Conservation (phyloP, 768 basidiomycete species). For the Xerocomus spinulosus region DNA sequence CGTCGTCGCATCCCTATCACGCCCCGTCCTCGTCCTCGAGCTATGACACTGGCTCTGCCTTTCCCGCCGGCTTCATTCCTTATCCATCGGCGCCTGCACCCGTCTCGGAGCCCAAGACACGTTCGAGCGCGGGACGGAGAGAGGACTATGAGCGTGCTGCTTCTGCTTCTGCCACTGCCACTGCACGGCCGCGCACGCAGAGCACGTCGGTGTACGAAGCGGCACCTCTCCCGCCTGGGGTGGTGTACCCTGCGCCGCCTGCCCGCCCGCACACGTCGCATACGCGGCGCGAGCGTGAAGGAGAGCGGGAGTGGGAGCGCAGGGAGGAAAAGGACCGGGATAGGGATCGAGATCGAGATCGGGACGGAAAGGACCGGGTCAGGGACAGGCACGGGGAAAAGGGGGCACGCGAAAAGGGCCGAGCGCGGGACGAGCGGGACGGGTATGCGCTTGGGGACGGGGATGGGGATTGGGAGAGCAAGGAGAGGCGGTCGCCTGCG, state of each 20-base stretch:
- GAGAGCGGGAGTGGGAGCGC: background rate
- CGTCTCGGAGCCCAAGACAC: background rate
- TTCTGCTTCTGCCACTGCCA: background rate
- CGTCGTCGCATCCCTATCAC: conserved; percentile 6
- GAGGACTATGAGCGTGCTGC: too few relatives aligned
- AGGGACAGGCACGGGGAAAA: too few relatives aligned
- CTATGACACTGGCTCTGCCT: too few relatives aligned
- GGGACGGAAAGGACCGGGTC: background rate
- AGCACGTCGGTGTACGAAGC: conserved; percentile 21
- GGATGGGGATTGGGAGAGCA: conserved; percentile 7
- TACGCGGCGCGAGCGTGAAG: background rate
- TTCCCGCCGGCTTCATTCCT: conserved; percentile 20
- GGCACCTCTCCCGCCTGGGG: conserved; percentile 24
- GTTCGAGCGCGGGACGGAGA: too few relatives aligned
- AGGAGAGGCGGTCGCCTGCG: conserved; percentile 24
- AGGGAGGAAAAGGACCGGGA: background rate
- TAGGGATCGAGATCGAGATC: background rate
- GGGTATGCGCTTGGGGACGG: background rate
- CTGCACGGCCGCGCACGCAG: conserved; percentile 9
- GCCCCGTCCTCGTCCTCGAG: too few relatives aligned
- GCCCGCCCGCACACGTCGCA: conserved; percentile 25
- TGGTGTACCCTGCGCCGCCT: conserved; percentile 27
- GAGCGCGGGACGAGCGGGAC: background rate
- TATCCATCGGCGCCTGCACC: background rate
- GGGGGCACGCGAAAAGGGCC: too few relatives aligned